phyloP scores from a whole-genome alignment of 108 stramenopile species.

The Mediolabrus comicus region DNA sequence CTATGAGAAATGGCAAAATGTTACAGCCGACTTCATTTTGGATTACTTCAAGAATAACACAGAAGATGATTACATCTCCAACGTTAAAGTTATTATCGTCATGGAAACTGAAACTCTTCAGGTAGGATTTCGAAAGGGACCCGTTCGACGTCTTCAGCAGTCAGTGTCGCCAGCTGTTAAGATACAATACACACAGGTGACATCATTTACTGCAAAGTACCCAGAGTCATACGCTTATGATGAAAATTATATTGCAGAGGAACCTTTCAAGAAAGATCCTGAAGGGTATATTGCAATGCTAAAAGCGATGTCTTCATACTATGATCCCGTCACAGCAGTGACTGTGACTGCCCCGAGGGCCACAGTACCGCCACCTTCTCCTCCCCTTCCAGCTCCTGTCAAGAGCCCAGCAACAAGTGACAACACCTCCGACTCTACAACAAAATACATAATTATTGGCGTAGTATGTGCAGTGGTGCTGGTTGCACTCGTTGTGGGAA shows the following conservation, averaged over 20 bases:
- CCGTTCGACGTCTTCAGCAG: too few species aligned
- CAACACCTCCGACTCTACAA: background rate
- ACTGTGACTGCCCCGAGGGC: too few species aligned
- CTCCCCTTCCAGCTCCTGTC: background rate
- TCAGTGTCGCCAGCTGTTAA: too few species aligned
- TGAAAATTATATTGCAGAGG: background rate
- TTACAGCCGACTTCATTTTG: background rate
- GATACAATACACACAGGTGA: too few species aligned
- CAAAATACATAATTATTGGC: background rate
- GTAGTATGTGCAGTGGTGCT: background rate
- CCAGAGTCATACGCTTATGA: background rate
- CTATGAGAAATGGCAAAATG: background rate
- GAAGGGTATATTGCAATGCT: background rate
- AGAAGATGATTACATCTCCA: background rate
- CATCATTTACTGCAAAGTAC: too few species aligned
- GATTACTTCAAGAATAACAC: background rate
- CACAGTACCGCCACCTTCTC: background rate
- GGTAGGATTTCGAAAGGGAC: too few species aligned
- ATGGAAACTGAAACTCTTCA: background rate
- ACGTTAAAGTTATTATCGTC: background rate
- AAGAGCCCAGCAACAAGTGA: background rate
- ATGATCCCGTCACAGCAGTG: background rate
- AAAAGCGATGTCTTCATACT: background rate
- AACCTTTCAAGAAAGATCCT: background rate
- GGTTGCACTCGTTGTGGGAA: background rate